phyloP scores from a whole-genome alignment of 2,329 filamentous ascomycete species.

The Alternaria sp. region DNA sequence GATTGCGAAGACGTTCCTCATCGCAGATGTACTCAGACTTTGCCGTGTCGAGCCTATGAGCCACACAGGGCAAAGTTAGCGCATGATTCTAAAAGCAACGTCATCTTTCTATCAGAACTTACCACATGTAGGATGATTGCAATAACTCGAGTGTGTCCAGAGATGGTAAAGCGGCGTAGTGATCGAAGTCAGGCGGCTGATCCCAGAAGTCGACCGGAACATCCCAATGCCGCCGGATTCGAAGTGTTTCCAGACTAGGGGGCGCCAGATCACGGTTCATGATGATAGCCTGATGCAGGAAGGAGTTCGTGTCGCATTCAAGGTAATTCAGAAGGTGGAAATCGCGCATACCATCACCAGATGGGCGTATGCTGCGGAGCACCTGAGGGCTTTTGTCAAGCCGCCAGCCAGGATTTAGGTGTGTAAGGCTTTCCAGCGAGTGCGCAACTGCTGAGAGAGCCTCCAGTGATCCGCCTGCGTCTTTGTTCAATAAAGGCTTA shows the following conservation, averaged over 20 bases:
- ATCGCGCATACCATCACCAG: slow-evolving; percentile 39
- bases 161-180: slow-evolving; percentile 33
- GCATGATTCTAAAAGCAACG: background rate
- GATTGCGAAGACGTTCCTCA: slow-evolving; percentile 27
- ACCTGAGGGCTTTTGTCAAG: slow-evolving; percentile 16
- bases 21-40: slow-evolving; percentile 31
- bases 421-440: slow-evolving; percentile 38
- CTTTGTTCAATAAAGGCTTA: slow-evolving; percentile 22
- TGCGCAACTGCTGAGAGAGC: slow-evolving; percentile 38
- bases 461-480: slow-evolving; percentile 23
- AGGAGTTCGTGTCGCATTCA: slow-evolving; percentile 39
- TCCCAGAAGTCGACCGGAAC: slow-evolving; percentile 36
- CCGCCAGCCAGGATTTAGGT: slow-evolving; percentile 34
- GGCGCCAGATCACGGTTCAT: slow-evolving; percentile 36
- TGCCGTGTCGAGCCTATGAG: slow-evolving; percentile 6
- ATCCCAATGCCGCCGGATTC: slow-evolving; percentile 31
- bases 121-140: slow-evolving; percentile 25
- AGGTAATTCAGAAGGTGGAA: slow-evolving; percentile 38
- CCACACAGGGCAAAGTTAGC: background rate
- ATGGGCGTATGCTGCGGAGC: slow-evolving; percentile 18
- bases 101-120: background rate
- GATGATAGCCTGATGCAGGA: slow-evolving; percentile 35
- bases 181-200: slow-evolving; percentile 28
- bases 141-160: slow-evolving; percentile 37
- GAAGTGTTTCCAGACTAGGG: slow-evolving; percentile 36